Conservation (phyloP, 139 green algal species). For the Eudorina sp. region DNA sequence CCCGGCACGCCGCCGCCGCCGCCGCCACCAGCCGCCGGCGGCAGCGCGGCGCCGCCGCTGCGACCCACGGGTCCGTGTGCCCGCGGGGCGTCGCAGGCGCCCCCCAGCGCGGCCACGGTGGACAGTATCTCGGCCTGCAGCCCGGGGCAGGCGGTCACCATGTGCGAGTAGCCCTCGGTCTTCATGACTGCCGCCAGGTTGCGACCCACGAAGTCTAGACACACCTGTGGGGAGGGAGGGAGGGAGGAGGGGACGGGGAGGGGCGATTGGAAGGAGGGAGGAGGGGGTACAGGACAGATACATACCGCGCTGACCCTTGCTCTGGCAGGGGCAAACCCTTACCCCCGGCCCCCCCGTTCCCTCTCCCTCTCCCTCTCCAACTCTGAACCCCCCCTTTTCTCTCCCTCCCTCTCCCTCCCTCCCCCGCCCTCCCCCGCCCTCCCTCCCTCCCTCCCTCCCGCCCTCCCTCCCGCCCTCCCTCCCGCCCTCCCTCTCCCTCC, state of each 20-base stretch:
- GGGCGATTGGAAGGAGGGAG: too few species aligned
- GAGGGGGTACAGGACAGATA: too few species aligned
- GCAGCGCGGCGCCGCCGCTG: background rate
- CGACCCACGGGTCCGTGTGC: background rate
- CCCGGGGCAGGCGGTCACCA: conserved; percentile 88
- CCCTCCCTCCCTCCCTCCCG: background rate
- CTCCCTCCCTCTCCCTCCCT: too few species aligned
- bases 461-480: background rate
- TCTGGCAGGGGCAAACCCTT: too few species aligned
- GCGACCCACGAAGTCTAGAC: conserved; percentile 92
- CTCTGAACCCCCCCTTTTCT: too few species aligned
- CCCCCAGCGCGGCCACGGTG: conserved; percentile 56
- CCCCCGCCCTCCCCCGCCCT: background rate
- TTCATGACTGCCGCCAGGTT: conserved; percentile 92
- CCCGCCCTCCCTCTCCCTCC: background rate
- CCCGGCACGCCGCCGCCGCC: background rate
- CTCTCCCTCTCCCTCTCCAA: too few species aligned
- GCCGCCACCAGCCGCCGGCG: background rate
- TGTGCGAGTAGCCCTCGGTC: conserved; percentile 96
- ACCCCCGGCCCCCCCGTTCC: too few species aligned
- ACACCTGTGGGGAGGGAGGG: conserved; percentile 77
- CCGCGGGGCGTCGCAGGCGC: background rate
- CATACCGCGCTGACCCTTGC: too few species aligned
- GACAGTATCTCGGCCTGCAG: conserved; percentile 86
- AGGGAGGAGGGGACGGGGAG: background rate